These are phyloP conservation scores for Neurospora sp. DNA, from an alignment of 2,329 filamentous ascomycete genomes.

Conservation along the genomic window DNA sequence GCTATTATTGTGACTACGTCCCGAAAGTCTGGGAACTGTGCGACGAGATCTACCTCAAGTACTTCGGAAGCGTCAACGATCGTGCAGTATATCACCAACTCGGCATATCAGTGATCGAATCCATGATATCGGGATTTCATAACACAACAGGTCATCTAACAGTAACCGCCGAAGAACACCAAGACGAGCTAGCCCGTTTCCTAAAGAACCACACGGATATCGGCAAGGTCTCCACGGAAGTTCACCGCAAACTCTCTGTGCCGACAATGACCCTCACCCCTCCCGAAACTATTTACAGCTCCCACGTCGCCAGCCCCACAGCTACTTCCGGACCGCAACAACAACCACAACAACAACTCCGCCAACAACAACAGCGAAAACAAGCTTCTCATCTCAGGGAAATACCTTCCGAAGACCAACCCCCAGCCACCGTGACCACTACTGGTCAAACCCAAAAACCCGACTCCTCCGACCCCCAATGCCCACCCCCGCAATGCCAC, in stretches of 20 bases:
- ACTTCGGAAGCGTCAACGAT: conserved; percentile 18
- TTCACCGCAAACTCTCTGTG: not conserved
- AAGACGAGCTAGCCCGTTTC: conserved; percentile 11
- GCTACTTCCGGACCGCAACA: not conserved
- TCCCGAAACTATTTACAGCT: conserved; percentile 3
- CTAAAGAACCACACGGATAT: conserved; percentile 9
- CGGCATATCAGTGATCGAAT: conserved; percentile 31
- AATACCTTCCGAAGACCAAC: conserved; percentile 1
- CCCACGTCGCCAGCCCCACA: conserved; percentile 1
- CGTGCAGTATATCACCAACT: conserved; percentile 33
- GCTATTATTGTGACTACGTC: conserved; percentile 33
- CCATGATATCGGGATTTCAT: conserved; percentile 25
- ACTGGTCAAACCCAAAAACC: conserved; percentile 12
- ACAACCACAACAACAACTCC: not conserved
- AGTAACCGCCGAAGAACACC: conserved; percentile 8
- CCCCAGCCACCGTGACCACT: not conserved
- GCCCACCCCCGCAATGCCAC: conserved; percentile 42
- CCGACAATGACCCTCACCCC: conserved; percentile 7
- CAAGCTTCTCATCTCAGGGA: not conserved
- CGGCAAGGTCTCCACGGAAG: not conserved
- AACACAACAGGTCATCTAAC: not conserved
- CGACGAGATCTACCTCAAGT: conserved; percentile 32
- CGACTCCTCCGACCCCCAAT: conserved; percentile 36
- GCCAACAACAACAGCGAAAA: not conserved
- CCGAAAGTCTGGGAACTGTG: conserved; percentile 31